Conservation (phyloP, 108 stramenopile genomes). For the Skeletonema grethae region DNA sequence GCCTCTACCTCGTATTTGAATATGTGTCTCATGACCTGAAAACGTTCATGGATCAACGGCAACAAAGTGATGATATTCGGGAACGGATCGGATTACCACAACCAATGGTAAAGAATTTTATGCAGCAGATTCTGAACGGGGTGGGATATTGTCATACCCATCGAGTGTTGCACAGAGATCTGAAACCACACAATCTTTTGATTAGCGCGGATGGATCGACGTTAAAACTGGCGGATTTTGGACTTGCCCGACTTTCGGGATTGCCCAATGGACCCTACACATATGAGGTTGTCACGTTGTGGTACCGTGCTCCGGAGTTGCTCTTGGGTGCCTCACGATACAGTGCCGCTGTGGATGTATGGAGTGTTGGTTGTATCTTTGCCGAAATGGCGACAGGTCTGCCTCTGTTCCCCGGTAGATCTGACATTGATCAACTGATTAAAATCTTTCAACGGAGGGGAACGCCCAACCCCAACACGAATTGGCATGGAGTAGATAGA, state of each 20-base stretch:
- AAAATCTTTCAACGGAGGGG: conserved; percentile 90
- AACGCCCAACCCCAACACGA: conserved; percentile 83
- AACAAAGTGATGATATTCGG: conserved; percentile 69
- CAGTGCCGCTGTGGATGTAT: conserved; percentile 91
- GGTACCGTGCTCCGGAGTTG: conserved; percentile 98
- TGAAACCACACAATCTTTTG: conserved; percentile 92
- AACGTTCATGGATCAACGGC: conserved; percentile 80
- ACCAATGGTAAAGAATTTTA: conserved; percentile 68
- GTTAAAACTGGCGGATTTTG: conserved; percentile 97
- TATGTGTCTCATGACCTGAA: conserved; percentile 85
- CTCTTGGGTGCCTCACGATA: conserved; percentile 90
- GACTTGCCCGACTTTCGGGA: conserved; percentile 89
- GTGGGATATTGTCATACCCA: conserved; percentile 90
- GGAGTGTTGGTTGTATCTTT: conserved; percentile 97
- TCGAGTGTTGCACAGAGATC: conserved; percentile 89
- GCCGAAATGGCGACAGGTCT: conserved; percentile 95
- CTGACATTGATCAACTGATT: conserved; percentile 88
- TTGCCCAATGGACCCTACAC: conserved; percentile 88
- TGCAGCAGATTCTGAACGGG: conserved; percentile 84
- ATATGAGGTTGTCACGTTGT: conserved; percentile 94
- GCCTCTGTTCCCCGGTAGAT: conserved; percentile 86
- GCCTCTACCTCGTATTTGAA: conserved; percentile 89
- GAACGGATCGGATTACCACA: conserved; percentile 75
- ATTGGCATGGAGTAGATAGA: conserved; percentile 88
- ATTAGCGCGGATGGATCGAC: conserved; percentile 77